Conservation (phyloP, 1,139 yeast species). For the Geotrichum restrictum region DNA sequence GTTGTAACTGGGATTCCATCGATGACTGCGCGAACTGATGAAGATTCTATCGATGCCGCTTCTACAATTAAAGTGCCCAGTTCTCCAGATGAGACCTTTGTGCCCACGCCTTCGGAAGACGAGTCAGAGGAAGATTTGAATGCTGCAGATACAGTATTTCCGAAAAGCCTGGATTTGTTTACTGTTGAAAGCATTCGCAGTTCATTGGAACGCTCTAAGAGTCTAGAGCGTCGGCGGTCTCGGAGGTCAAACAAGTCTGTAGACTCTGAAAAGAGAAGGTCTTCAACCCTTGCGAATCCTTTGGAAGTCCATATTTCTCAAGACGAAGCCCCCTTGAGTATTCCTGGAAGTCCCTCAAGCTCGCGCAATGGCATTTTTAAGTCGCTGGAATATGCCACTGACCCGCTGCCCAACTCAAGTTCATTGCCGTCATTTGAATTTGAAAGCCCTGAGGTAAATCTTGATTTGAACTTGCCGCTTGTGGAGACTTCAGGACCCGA, state of each 20-base stretch:
- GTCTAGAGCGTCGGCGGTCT: conserved; percentile 38
- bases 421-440: neutral
- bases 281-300: conserved; percentile 32
- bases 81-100: neutral
- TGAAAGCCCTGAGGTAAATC: neutral
- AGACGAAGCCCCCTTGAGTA: conserved; percentile 12
- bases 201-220: conserved; percentile 38
- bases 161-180: conserved; percentile 36
- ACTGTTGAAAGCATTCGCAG: conserved; percentile 38
- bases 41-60: conserved; percentile 8
- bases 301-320: conserved; percentile 32
- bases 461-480: conserved; percentile 13
- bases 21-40: conserved; percentile 5
- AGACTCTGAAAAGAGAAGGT: conserved; percentile 21
- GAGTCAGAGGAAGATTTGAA: conserved; percentile 28
- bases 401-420: neutral
- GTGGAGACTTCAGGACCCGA: conserved; percentile 12
- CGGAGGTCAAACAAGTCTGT: conserved; percentile 23
- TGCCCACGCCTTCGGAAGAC: conserved; percentile 13
- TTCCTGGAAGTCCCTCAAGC: conserved; percentile 16
- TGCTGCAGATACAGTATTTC: conserved; percentile 39
- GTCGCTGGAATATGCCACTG: conserved; percentile 3
- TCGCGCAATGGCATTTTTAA: conserved; percentile 32
- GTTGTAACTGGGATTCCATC: neutral
- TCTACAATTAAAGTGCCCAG: conserved; percentile 11